Percentiles rank a stretch among this genome's conserved stretches.
Conservation (phyloP, 208 protist genomes). For the Leishmania mexicana region DNA sequence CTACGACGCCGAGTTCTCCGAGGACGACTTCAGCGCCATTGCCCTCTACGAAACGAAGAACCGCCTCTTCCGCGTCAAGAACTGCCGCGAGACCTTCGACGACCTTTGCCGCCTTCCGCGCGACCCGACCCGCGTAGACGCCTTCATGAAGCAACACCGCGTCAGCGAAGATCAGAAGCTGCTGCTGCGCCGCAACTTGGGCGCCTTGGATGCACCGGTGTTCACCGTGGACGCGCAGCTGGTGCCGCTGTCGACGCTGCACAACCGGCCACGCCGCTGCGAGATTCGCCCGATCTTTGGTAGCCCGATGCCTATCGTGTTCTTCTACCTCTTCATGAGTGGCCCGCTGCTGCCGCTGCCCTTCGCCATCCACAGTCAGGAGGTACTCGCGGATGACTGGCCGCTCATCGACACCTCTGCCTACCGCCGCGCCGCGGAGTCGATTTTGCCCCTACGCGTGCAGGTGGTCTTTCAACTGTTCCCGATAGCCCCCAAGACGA, state of each 20-base stretch:
- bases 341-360: constrained; percentile 66
- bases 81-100: constrained; percentile 32
- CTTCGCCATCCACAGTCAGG: constrained; percentile 66
- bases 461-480: constrained; percentile 79
- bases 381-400: constrained; percentile 76
- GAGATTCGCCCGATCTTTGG: constrained; percentile 52
- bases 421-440: constrained; percentile 73
- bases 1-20: constrained; percentile 35
- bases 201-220: constrained; percentile 63
- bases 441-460: constrained; percentile 75
- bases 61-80: constrained; percentile 39
- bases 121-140: constrained; percentile 29
- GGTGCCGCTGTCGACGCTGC: constrained; percentile 41
- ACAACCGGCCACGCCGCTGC: constrained; percentile 31
- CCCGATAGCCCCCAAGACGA: constrained; percentile 19
- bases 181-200: constrained; percentile 50
- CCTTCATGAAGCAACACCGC: constrained; percentile 31
- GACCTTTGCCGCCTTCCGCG: constrained; percentile 36
- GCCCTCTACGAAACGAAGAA: constrained; percentile 42
- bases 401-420: constrained; percentile 79
- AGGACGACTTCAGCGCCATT: constrained; percentile 43
- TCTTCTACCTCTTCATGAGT: constrained; percentile 74
- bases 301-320: constrained; percentile 49
- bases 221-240: constrained; percentile 32
- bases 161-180: constrained; percentile 26